Evolutionary conservation across 202 grass and related monocot genomes (phyloP), one percentile per base, ranked within the genome.

Genomic region (Schoenoplectus tabernaemontani): DNA sequence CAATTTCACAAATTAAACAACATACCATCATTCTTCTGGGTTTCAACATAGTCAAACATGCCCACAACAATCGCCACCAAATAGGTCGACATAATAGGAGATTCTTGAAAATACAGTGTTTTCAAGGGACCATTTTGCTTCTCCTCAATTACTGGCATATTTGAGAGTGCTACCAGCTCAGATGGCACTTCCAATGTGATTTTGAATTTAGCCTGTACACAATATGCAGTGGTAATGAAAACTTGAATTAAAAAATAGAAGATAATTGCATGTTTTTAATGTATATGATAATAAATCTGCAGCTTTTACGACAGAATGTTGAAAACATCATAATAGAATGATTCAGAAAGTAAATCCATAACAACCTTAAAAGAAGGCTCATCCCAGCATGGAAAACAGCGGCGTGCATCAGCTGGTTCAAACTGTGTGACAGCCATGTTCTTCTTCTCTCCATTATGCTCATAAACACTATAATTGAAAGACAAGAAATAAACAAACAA

Each of bases 61-160:
- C 91, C 91, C 83, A 98, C 84, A 87, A 97, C 90, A 86, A 94
- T 67, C 46, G 95, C 95, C 61, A 94, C 88, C 57, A 94, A 83
- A 83, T 98, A 98, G 58, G 95, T 98, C 41, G 95, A 98, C 95
- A 98, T 98, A 87, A 98, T 92, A 44, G 89, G 91, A 54, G 91
- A 87, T 87, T 94, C 95, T 65, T 98, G 81, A 67, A 98, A 94
- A 64, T 66, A 89, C 28, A 98, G 58, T 76, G 66, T 83, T 88
- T 92, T 98, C 43, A 84, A 83, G 84, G 78, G 37, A 26, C 95
- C 95, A 88, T 98, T 91, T 46, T 66, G 57, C 86, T 92, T 94
- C 85, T 98, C 95, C 68, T 94, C 91, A 82, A 87, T 57, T 4
- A 89, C 85, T 56, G 95, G 91, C 95, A 98, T 98, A 84, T 98